These are phyloP conservation scores for Tardiomyces depauwii DNA, from an alignment of 1,139 yeast species.

Conservation along the genomic window DNA sequence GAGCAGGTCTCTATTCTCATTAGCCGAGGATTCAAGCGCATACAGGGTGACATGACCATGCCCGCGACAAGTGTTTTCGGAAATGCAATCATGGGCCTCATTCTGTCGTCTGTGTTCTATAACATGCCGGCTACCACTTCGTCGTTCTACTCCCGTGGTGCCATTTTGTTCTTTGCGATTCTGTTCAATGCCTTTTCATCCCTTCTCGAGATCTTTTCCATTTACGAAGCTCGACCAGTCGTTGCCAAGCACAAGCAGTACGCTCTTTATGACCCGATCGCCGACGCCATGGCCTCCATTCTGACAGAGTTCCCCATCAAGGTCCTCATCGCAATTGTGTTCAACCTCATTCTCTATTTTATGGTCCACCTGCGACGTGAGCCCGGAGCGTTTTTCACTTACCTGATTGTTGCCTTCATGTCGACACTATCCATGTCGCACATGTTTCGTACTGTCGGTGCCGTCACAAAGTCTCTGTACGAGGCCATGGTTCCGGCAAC, in stretches of 20 bases:
- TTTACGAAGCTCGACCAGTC: constrained; percentile 65
- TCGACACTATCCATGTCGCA: constrained; percentile 61
- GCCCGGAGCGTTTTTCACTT: constrained; percentile 62
- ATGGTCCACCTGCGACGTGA: constrained; percentile 54
- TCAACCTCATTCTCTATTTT: constrained; percentile 56
- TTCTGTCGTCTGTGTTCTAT: constrained; percentile 66
- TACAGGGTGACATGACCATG: constrained; percentile 55
- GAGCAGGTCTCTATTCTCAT: constrained; percentile 56
- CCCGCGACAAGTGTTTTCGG: constrained; percentile 49
- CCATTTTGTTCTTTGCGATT: constrained; percentile 66
- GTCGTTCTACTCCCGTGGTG: constrained; percentile 57
- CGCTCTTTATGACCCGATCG: constrained; percentile 67
- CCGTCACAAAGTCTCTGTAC: constrained; percentile 46
- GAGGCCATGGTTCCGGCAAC: constrained; percentile 71
- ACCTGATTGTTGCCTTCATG: constrained; percentile 40
- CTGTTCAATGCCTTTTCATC: constrained; percentile 70
- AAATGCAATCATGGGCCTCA: constrained; percentile 61
- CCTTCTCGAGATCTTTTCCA: constrained; percentile 56
- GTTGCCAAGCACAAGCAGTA: constrained; percentile 71
- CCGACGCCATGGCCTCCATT: constrained; percentile 63
- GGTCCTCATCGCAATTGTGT: constrained; percentile 40
- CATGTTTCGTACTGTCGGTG: constrained; percentile 56
- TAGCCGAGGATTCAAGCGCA: constrained; percentile 51
- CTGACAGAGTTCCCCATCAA: constrained; percentile 64
- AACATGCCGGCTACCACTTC: constrained; percentile 38